Evolutionary conservation across 78 protist genomes (phyloP).

Genomic region (Dictyostelium capitatum): DNA sequence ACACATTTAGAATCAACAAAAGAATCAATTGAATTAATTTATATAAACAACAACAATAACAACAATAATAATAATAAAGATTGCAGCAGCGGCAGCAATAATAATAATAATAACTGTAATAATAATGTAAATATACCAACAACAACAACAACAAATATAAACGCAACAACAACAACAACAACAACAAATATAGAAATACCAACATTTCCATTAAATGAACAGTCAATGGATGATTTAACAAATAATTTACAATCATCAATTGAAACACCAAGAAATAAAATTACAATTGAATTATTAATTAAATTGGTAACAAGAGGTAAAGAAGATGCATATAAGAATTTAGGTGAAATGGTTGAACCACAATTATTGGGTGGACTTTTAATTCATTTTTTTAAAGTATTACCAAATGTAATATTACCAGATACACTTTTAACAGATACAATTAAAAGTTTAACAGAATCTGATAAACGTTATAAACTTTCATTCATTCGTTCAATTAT

Average conservation of each 20-base stretch:
- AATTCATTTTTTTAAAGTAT: constrained; percentile 23
- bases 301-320: constrained; percentile 40
- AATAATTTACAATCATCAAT: neutral
- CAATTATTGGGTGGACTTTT: constrained; percentile 24
- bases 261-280: constrained; percentile 5
- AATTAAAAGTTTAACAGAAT: neutral
- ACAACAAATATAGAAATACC: neutral
- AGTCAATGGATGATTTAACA: neutral
- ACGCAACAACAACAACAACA: neutral
- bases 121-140: neutral
- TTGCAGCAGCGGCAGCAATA: constrained; percentile 6
- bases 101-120: neutral
- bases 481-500: constrained; percentile 48
- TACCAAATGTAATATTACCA: constrained; percentile 35
- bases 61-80: neutral
- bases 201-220: constrained; percentile 4
- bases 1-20: constrained; percentile 35
- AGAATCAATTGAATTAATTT: constrained; percentile 25
- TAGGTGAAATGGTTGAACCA: constrained; percentile 16
- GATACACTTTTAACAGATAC: constrained; percentile 2
- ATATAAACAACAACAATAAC: neutral
- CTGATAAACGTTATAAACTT: constrained; percentile 17
- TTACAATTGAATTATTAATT: constrained; percentile 13
- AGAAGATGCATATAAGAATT: constrained; percentile 44
- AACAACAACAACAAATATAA: neutral